Conservation (phyloP, 2,329 filamentous ascomycete species). For the Neonectria faginata region DNA sequence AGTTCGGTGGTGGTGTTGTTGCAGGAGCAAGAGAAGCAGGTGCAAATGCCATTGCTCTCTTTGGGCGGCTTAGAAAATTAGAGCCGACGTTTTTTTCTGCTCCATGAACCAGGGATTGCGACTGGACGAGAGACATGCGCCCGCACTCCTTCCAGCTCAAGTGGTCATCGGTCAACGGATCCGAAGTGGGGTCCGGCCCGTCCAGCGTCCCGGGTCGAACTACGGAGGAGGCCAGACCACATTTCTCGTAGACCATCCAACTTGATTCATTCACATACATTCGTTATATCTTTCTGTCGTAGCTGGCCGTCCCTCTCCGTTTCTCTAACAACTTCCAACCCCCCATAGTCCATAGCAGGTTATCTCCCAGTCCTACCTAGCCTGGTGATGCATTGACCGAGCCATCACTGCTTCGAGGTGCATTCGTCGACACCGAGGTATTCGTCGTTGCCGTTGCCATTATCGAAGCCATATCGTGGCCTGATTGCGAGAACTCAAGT, state of each 20-base stretch:
- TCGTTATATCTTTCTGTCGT: background rate
- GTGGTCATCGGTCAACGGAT: background rate
- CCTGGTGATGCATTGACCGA: conserved; percentile 35
- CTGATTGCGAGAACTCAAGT: conserved; percentile 26
- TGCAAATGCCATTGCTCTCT: conserved; percentile 12
- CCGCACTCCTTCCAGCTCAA: background rate
- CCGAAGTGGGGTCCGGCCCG: background rate
- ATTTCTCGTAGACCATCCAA: background rate
- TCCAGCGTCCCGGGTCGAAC: background rate
- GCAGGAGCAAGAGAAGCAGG: conserved; percentile 7
- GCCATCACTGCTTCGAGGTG: conserved; percentile 33
- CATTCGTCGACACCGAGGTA: conserved; percentile 26
- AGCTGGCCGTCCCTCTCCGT: background rate
- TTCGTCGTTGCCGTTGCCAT: conserved; percentile 23
- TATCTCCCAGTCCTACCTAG: conserved; percentile 31
- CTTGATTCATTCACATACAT: background rate
- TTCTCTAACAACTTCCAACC: background rate
- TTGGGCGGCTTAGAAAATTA: conserved; percentile 20
- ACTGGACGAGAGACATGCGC: background rate
- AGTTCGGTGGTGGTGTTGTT: conserved; percentile 13
- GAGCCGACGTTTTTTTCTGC: conserved; percentile 25
- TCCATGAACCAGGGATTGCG: conserved; percentile 15
- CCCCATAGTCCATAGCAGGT: background rate
- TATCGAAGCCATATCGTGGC: conserved; percentile 18
- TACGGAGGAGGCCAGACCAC: background rate